Evolutionary conservation across 495 filamentous ascomycete genomes (phyloP), one percentile per base, ranked within the genome.

Genomic region (Neurospora tetraspora): DNA sequence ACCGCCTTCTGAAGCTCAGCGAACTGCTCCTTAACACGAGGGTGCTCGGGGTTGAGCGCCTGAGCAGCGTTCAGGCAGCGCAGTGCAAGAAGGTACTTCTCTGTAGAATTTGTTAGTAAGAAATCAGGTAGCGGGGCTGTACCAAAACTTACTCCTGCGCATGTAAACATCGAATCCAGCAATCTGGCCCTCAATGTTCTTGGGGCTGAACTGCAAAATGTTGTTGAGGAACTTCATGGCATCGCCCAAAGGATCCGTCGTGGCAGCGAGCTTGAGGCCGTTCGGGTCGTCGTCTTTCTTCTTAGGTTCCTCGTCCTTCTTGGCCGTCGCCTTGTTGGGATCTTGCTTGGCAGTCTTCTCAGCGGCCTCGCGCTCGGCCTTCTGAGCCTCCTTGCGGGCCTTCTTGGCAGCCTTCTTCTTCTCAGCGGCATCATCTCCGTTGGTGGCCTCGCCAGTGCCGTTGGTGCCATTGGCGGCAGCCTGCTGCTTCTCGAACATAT

Each of bases 401-500:
- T 98, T 99, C 87, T 97, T 98, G 43, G 92, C 84, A 1, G 93
- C 93, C 85, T 96, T 98, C 87, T 97, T 98, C 71, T 88, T 87
- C 77, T 97, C 94, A 5, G 88, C 88, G 1, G 88, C 87, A 68
- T 91, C 89, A 47, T 86, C 85, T 7, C 83, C 85, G 27, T 87
- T 87, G 69, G 84, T 81, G 18, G 80, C 79, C 69, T 80, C 77
- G 6, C 80, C 85, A 40, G 80, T 77, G 39, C 84, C 85, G 71
- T 83, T 82, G 38, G 83, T 76, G 34, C 89, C 89, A 71, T 90
- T 91, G 27, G 83, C 86, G n/a, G 83, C 79, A 18, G 53, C 53
- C 53, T 89, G 79, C 1, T 92, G 92, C 70, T 92, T 88, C 77
- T 98, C 96, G 75, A 91, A 85, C 74, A 99, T 89, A 72, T 88